A percentile compares a stretch with the other conserved stretches of the same genome.
These are phyloP conservation scores for Tetrapisispora namnaoensis DNA, from an alignment of 805 yeast species.

Conservation along the genomic window DNA sequence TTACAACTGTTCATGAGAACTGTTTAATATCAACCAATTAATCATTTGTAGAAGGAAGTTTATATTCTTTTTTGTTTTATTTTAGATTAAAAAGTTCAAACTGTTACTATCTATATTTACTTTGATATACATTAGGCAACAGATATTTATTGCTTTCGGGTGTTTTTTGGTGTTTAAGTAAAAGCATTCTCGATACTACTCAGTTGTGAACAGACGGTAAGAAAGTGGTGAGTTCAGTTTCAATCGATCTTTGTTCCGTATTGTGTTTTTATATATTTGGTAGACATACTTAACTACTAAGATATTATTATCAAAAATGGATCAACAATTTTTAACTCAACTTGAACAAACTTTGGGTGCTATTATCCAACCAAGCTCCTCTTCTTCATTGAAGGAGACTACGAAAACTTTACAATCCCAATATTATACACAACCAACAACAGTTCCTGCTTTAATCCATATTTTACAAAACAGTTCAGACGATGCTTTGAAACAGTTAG, in stretches of 20 bases:
- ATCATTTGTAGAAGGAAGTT: too few species aligned
- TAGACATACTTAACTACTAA: too few species aligned
- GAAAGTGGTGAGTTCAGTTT: neutral
- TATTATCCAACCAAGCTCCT: conserved; percentile 73
- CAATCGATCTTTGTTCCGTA: too few species aligned
- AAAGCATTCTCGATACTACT: neutral
- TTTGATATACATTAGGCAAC: too few species aligned
- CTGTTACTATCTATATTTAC: too few species aligned
- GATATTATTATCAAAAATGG: conserved; percentile 38
- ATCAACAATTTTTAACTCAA: conserved; percentile 54
- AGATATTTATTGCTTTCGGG: too few species aligned
- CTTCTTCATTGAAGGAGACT: conserved; percentile 66
- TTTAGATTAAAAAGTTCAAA: too few species aligned
- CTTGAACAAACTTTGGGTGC: conserved; percentile 73
- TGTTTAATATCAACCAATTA: too few species aligned
- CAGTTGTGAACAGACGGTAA: neutral
- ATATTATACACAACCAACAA: conserved; percentile 57
- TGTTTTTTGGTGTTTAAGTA: too few species aligned
- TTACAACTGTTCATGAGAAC: too few species aligned
- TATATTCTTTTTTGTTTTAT: too few species aligned
- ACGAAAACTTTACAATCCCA: conserved; percentile 63
- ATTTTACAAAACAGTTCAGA: conserved; percentile 62
- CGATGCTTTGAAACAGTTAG: conserved; percentile 73
- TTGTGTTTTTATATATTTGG: too few species aligned
- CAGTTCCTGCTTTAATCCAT: conserved; percentile 76